Evolutionary conservation across 2,329 filamentous ascomycete genomes (phyloP).

Genomic region (Pseudocercospora ulei): DNA sequence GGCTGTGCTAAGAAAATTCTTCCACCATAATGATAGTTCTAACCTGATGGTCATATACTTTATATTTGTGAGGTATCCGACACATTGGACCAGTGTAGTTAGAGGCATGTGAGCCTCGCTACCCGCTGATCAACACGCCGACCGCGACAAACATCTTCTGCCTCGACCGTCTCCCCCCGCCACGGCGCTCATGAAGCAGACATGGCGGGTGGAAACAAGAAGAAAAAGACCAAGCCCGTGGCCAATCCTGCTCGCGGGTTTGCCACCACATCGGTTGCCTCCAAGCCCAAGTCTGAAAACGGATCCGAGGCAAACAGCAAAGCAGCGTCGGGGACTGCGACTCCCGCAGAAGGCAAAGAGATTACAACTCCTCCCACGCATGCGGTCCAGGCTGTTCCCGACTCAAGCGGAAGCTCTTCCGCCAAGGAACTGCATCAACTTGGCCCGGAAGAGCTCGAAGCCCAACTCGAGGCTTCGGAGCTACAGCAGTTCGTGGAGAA

Average conservation of each 20-base stretch:
- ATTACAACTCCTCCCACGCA: conserved; percentile 27
- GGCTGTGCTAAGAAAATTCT: no score
- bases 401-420: conserved; percentile 8
- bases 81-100: no score
- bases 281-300: conserved; percentile 51
- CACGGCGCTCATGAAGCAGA: conserved; percentile 2
- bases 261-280: conserved; percentile 77
- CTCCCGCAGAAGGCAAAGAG: conserved; percentile 23
- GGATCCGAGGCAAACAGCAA: conserved; percentile 26
- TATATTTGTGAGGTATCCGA: no score
- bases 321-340: conserved; percentile 27
- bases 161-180: not conserved
- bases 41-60: no score
- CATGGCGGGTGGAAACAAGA: conserved; percentile 34
- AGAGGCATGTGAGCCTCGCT: no score
- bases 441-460: conserved; percentile 81
- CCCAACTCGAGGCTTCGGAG: conserved; percentile 79
- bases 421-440: conserved; percentile 44
- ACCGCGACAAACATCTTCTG: conserved; percentile 3
- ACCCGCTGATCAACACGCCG: not conserved
- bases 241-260: conserved; percentile 85
- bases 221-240: conserved; percentile 83
- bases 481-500: conserved; percentile 82
- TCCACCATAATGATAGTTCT: no score
- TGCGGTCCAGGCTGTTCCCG: conserved; percentile 3